Evolutionary conservation across 331 rosid species (phyloP), one percentile per base, ranked within the genome.

Genomic region (Prunus yedoensis): DNA sequence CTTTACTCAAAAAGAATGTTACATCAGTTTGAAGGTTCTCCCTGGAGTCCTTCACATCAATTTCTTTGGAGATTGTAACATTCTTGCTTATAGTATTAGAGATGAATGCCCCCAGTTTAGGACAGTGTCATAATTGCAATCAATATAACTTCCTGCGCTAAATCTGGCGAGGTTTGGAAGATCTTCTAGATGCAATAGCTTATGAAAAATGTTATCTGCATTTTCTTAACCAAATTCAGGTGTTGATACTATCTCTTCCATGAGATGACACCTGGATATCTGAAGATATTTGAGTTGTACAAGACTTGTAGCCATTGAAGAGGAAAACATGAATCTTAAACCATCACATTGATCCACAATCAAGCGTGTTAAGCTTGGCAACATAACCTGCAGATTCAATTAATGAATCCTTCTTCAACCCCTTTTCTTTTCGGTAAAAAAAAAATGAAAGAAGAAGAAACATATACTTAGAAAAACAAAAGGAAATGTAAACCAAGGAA

Each of bases 181-280:
- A 41, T n/a, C 5, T 12, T 21, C 16, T 21, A 58, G 43, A 12
- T 43, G 4, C 5, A 72, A 17, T 1, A 73, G 27, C 10, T 73
- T 58, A 20, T 17, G 11, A 23, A 73, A 43, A 25, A 73, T 25
- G 68, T 25, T 23, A 9, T 73, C 12, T 27, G 45, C 18, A 41
- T 45, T 58, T 58, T 25, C 43, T 73, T 57, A 68, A 41, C 41
- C 17, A 0, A 0, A 1, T 57, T 43, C 77, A 15, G 58, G 8
- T 8, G 68, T 58, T 28, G 49, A 74, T 60, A 74, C 56, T 25
- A 61, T 49, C 61, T 74, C 77, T 47, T 60, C 60, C 77, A 74
- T 45, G 28, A 46, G n/a, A 11, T 27, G 4, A 18, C 50, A 74
- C 4, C n/a, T 4, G 14, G 3, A 10, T 46, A 74, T 50, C 32